These are phyloP conservation scores for Pichia sp. DNA, from an alignment of 1,139 yeast species.

Conservation along the genomic window DNA sequence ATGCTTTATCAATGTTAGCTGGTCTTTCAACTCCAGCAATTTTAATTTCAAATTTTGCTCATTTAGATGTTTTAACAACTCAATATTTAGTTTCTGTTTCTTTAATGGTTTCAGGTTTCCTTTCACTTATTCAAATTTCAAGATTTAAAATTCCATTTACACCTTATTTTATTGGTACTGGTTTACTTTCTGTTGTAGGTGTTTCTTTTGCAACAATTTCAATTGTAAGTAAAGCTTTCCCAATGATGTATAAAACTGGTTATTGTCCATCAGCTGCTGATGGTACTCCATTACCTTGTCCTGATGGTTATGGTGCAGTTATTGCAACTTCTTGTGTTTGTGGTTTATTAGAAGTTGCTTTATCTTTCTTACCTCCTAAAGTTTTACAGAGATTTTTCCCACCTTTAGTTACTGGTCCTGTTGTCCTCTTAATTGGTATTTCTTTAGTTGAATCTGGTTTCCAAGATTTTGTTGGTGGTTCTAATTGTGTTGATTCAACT, in stretches of 20 bases:
- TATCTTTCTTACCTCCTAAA: constrained; percentile 73
- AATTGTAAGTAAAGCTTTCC: constrained; percentile 67
- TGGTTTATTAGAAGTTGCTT: constrained; percentile 61
- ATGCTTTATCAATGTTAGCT: constrained; percentile 83
- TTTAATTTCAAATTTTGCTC: constrained; percentile 56
- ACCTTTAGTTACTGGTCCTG: constrained; percentile 88
- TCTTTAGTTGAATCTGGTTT: constrained; percentile 64
- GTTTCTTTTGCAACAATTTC: constrained; percentile 85
- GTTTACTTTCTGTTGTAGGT: constrained; percentile 82
- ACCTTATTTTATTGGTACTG: constrained; percentile 77
- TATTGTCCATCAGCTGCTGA: constrained; percentile 54
- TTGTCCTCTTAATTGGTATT: constrained; percentile 75
- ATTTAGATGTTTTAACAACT: constrained; percentile 42
- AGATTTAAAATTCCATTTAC: constrained; percentile 70
- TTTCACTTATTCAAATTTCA: constrained; percentile 73
- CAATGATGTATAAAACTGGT: constrained; percentile 73
- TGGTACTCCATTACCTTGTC: constrained; percentile 71
- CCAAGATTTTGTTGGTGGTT: constrained; percentile 83
- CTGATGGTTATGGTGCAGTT: constrained; percentile 84
- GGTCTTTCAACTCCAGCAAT: constrained; percentile 87
- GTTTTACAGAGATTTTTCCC: constrained; percentile 71
- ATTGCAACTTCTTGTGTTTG: constrained; percentile 76
- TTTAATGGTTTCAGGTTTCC: constrained; percentile 66
- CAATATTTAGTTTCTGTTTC: constrained; percentile 77
- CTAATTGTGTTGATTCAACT: constrained; percentile 48